Evolutionary conservation across 2,329 filamentous ascomycete species (phyloP), one percentile per base, ranked within the genome.

Genomic region (Cladosporium sp.): DNA sequence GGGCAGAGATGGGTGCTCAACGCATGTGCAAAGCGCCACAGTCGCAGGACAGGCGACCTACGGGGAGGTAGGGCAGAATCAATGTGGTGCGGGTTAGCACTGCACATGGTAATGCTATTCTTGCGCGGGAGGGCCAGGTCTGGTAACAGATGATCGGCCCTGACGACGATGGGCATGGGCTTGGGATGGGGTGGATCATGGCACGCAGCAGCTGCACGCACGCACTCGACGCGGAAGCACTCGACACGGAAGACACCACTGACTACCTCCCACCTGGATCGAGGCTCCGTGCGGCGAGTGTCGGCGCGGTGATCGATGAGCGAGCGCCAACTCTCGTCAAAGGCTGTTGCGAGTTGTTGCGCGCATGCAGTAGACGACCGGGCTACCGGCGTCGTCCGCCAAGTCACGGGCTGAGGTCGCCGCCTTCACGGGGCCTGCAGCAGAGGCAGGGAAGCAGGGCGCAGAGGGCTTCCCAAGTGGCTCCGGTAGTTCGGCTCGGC

Each of bases 21-120:
- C 18, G 44, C 44, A 29, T 40, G 36, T 30, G 44, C 44, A 18
- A 19, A 30, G 36, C 36, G 44, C 44, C 44, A 39, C 44, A 24
- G 44, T 47, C 30, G 44, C 44, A 40, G 44, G 38, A 9, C 30
- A 45, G 43, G 36, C 38, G 29, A 43, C n/a, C n/a, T n/a, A n/a
- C n/a, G 22, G 22, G 5, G 22, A 27, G 22, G 22, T 27, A 27
- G 22, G 22, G 22, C 22, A 27, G 9, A 9, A 27, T 27, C n/a
- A n/a, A 9, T 27, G 22, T n/a, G 22, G 22, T 27, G 22, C 22
- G 22, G 22, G 22, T 9, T 27, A 27, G 22, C 5, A 27, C 22
- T 27, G 22, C 22, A 27, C 22, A 27, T 27, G 22, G 22, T 4
- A 27, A 9, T 27, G 22, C 22, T 9, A 9, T 9, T 9, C 4